Evolutionary conservation across 1,139 yeast species (phyloP).

Genomic region (Candida sp.): DNA sequence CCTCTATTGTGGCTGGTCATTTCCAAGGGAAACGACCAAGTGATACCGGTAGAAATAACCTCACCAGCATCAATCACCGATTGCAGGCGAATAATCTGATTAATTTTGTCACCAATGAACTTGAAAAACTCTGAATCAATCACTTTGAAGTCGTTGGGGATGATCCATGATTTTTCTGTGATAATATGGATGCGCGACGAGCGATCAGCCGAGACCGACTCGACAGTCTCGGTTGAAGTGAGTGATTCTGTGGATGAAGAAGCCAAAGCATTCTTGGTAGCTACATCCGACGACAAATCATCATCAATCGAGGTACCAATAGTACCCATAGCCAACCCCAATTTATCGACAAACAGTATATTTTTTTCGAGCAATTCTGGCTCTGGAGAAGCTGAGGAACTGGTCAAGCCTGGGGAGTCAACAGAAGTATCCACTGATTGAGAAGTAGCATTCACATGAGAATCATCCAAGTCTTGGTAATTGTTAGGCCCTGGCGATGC

Average conservation of each 20-base stretch:
- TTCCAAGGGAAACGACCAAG: slow-evolving; percentile 59
- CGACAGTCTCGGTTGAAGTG: background rate
- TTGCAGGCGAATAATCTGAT: slow-evolving; percentile 28
- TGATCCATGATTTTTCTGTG: slow-evolving; percentile 38
- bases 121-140: slow-evolving; percentile 39
- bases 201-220: slow-evolving; percentile 11
- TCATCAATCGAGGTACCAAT: background rate
- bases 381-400: too few relatives aligned
- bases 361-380: too few relatives aligned
- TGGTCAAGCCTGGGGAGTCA: background rate
- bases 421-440: background rate
- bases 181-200: slow-evolving; percentile 24
- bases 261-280: slow-evolving; percentile 3
- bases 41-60: slow-evolving; percentile 40
- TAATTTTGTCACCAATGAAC: slow-evolving; percentile 33
- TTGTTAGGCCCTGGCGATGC: too few relatives aligned
- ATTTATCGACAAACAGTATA: background rate
- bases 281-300: background rate
- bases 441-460: too few relatives aligned
- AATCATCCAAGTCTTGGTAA: too few relatives aligned
- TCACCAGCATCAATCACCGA: slow-evolving; percentile 13
- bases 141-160: slow-evolving; percentile 34
- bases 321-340: background rate
- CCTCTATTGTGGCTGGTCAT: slow-evolving; percentile 46
- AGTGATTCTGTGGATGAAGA: background rate